These are phyloP conservation scores for Hibiscus mutabilis DNA, from an alignment of 345 rosid species.

Conservation along the genomic window DNA sequence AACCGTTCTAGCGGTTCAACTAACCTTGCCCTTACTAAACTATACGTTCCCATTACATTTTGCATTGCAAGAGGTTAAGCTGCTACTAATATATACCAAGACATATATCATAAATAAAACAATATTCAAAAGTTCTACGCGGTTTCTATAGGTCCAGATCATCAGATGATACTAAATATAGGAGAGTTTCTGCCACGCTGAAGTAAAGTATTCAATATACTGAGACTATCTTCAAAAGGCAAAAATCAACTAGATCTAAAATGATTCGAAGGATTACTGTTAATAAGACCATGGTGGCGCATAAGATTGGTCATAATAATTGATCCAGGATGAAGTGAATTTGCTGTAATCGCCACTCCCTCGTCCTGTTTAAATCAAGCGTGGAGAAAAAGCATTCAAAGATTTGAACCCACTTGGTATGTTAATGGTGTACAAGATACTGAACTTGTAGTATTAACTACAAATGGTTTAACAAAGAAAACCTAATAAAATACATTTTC, in stretches of 20 bases:
- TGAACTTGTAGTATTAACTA: not conserved
- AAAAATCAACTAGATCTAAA: not conserved
- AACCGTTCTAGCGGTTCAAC: too few species aligned
- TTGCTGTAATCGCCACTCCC: conserved; percentile 48
- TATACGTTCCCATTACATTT: too few species aligned
- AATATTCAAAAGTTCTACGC: not conserved
- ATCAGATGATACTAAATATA: not conserved
- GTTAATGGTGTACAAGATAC: not conserved
- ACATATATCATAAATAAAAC: not conserved
- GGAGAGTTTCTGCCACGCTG: not conserved
- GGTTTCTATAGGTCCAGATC: not conserved
- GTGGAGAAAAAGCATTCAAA: not conserved
- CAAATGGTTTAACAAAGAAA: not conserved
- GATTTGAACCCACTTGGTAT: not conserved
- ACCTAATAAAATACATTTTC: not conserved
- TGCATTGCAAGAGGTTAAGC: too few species aligned
- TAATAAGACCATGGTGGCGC: conserved; percentile 28
- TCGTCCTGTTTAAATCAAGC: conserved; percentile 43
- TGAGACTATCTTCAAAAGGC: not conserved
- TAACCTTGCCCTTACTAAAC: too few species aligned
- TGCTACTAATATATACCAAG: too few species aligned
- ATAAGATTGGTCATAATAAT: conserved; percentile 51
- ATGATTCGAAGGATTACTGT: conserved; percentile 24
- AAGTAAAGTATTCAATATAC: not conserved
- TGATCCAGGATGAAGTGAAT: conserved; percentile 75